A percentile compares a stretch with the other conserved stretches of the same genome.
Conservation (phyloP, 2,329 filamentous ascomycete species). For the Talaromyces sp. region DNA sequence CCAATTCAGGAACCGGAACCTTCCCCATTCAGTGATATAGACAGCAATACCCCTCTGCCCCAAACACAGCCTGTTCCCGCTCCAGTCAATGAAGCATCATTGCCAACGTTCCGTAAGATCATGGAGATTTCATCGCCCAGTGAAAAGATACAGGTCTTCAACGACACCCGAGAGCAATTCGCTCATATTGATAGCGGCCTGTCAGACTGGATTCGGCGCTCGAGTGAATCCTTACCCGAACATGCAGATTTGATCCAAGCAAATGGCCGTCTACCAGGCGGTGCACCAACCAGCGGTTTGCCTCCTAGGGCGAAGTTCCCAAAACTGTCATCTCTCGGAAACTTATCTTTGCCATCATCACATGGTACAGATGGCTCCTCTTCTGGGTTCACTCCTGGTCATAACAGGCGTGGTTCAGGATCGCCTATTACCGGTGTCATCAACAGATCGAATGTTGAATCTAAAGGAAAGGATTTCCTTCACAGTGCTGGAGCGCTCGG, state of each 20-base stretch:
- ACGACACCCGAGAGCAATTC: conserved; percentile 69
- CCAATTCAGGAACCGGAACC: conserved; percentile 9
- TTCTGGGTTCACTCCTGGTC: conserved; percentile 31
- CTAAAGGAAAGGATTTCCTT: conserved; percentile 84
- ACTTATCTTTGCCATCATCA: conserved; percentile 30
- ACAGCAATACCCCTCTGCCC: not conserved
- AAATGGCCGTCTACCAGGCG: conserved; percentile 35
- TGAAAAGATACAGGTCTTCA: conserved; percentile 72
- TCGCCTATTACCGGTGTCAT: conserved; percentile 40
- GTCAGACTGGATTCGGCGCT: conserved; percentile 56
- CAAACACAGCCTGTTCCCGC: not conserved
- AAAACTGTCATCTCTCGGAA: conserved; percentile 39
- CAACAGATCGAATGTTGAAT: conserved; percentile 66
- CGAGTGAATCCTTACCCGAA: conserved; percentile 53
- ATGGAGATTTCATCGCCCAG: conserved; percentile 63
- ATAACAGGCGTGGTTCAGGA: conserved; percentile 38
- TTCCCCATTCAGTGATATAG: conserved; percentile 15
- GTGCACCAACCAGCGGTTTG: conserved; percentile 30
- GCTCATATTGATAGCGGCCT: conserved; percentile 73
- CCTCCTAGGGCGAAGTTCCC: conserved; percentile 41
- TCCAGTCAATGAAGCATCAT: conserved; percentile 37
- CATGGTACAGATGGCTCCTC: conserved; percentile 29
- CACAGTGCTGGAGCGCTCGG: conserved; percentile 73
- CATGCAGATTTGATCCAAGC: conserved; percentile 47
- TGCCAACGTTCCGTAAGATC: conserved; percentile 72